Evolutionary conservation across 805 yeast genomes (phyloP), one percentile per base, ranked within the genome.

Genomic region (Barnettozyma sucrosica): DNA sequence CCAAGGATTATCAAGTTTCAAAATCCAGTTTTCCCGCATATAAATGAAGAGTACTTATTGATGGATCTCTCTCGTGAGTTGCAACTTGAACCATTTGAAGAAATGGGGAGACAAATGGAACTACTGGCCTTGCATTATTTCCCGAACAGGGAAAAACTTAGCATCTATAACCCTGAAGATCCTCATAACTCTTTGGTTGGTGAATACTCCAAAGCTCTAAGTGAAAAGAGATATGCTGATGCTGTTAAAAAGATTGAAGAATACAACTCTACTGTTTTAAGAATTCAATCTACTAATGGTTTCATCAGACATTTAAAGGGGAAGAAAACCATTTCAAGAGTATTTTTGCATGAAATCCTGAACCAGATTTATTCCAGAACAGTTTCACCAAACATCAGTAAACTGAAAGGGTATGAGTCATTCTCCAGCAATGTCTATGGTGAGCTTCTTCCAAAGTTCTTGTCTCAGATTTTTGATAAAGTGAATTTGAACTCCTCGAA

Each of bases 361-460:
- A 77, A 83, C 48, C 82, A 85, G 55, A 77, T 84, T 3, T 90
- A 90, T 63, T 68, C 85, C 1, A 72, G 97, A 55, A 75, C 85
- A 1, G 92, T 90, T 7, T 80, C 95, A 1, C 93, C 95, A 0
- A 75, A 81, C 32, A 80, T 85, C 0, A 68, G 71, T 16, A 78
- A 77, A 46, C 69, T 90, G 46, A 75, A 82, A 46, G 71, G 77
- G 4, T 90, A 90, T 63, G 81, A 82, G 59, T 95, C 96, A 0
- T 90, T 90, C 61, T 86, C 96, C 7, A 89, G 86, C 53, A 86
- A 81, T 57, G 96, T 89, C 1, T 90, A 90, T 63, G 97, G 97
- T 9, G 97, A 90, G 65, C 68, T 90, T 49, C 70, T 90, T 62
- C 97, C 97, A 1, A 69, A 73, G 5, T 87, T 90, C 55, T 70